Base-by-base conservation (phyloP, 129 eudicot genomes). In the Pulicaria dysenterica region DNA sequence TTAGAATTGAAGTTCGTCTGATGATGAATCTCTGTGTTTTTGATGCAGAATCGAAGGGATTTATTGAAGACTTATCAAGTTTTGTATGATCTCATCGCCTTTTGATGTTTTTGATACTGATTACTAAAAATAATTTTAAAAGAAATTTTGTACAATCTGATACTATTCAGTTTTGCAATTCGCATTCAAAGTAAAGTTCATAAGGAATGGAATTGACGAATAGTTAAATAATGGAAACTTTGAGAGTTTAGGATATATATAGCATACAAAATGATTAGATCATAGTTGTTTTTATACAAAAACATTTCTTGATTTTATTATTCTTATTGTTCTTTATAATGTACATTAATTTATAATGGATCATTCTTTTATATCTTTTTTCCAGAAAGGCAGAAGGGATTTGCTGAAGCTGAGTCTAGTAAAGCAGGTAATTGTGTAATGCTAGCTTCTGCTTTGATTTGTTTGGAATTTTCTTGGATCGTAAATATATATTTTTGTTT, bases 381-480 rank as follows among this genome's bases (percentile, higher is more conserved):
- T 81, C 41, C 85, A 93, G 98, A 93, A 87, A 72, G 74, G 82
- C 80, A 85, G 95, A 82, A 80, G 80, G 65, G 94, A 90, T 73
- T 74, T 76, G 69, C 81, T 83, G 67, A 82, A 74, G 31, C 77
- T 85, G 38, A 81, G 64, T 81, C 78, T 89, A 19, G 45, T 85
- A n/a, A 80, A 83, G 40, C 83, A 90, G 99, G 99, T 94, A 80
- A 6, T 58, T 54, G 41, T 38, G 40, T 37, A 58, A 57, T 47
- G 19, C 58, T 56, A 37, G 43, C 16, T 51, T 37, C 10, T 68
- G 10, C 46, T 3, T 16, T n/a, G 43, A 11, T 50, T 69, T 6
- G 40, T 15, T 46, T 14, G 11, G 5, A 5, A 31, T 4, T 37
- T 75, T 14, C 6, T 50, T 64, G 37, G 3, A 16, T 11, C 16